Percentiles rank a stretch among this genome's conserved stretches.
These are phyloP conservation scores for Vitis rupestris DNA, from an alignment of 164 flowering plant genomes.

Conservation along the genomic window DNA sequence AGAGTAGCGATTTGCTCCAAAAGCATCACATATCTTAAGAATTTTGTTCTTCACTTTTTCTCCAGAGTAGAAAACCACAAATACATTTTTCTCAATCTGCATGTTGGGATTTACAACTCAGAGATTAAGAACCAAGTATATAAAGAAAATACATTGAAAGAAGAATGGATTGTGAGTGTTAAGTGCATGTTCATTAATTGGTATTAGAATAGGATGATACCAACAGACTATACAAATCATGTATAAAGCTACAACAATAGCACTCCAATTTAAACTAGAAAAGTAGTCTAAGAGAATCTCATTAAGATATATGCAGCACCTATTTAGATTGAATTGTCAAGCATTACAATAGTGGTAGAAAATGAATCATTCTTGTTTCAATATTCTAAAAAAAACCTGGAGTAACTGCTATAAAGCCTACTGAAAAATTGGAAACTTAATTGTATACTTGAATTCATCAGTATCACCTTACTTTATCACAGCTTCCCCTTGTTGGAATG, in stretches of 20 bases:
- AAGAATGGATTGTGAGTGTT: too few relatives aligned
- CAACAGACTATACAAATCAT: background rate
- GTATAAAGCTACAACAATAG: too few relatives aligned
- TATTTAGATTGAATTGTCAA: too few relatives aligned
- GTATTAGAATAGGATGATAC: background rate
- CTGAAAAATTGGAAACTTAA: too few relatives aligned
- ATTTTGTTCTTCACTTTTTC: constrained; percentile 83
- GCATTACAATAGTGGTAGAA: too few relatives aligned
- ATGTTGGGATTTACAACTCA: constrained; percentile 12
- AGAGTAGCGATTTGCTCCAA: constrained; percentile 93
- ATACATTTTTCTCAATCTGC: constrained; percentile 92
- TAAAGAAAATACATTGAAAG: background rate
- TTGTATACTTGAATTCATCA: too few relatives aligned
- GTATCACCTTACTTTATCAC: too few relatives aligned
- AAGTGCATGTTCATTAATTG: background rate
- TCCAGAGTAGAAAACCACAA: constrained; percentile 89
- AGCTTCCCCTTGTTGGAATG: too few relatives aligned
- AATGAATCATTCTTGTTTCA: too few relatives aligned
- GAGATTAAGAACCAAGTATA: constrained; percentile 2
- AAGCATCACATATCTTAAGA: constrained; percentile 89
- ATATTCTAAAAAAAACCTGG: too few relatives aligned
- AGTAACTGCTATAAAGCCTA: too few relatives aligned
- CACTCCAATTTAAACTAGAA: background rate
- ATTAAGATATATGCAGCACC: too few relatives aligned
- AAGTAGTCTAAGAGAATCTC: background rate